Conservation (phyloP, 2,329 filamentous ascomycete genomes). For the Bipolaris cookei region DNA sequence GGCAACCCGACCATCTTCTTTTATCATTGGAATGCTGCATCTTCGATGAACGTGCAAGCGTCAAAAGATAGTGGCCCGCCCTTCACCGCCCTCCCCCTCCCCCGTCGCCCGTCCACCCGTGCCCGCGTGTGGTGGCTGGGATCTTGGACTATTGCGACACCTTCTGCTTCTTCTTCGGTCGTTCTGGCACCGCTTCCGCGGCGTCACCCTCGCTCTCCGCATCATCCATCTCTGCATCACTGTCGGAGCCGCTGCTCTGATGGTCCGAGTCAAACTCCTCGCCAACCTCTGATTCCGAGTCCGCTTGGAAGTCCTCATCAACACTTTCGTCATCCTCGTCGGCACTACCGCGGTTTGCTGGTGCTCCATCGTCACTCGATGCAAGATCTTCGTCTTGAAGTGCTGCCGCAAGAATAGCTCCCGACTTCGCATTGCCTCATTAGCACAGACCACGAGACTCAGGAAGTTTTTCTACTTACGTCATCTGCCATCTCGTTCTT, state of each 20-base stretch:
- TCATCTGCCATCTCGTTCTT: slow-evolving; percentile 99
- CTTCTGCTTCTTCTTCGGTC: slow-evolving; percentile 71
- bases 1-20: slow-evolving; percentile 26
- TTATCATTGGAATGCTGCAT: slow-evolving; percentile 25
- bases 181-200: slow-evolving; percentile 59
- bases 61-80: slow-evolving; percentile 23
- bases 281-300: slow-evolving; percentile 92
- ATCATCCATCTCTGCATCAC: slow-evolving; percentile 69
- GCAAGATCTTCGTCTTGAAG: slow-evolving; percentile 83
- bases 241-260: slow-evolving; percentile 78
- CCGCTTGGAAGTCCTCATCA: slow-evolving; percentile 93
- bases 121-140: slow-evolving; percentile 8
- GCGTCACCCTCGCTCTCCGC: slow-evolving; percentile 58
- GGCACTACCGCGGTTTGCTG: slow-evolving; percentile 82
- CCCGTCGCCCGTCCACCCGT: slow-evolving; percentile 15
- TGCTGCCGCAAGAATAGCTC: slow-evolving; percentile 74
- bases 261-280: slow-evolving; percentile 95
- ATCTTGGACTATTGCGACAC: slow-evolving; percentile 43
- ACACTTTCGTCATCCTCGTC: slow-evolving; percentile 96
- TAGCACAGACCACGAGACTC: slow-evolving; percentile 23
- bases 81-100: slow-evolving; percentile 27
- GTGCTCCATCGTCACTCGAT: slow-evolving; percentile 76
- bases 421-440: slow-evolving; percentile 51
- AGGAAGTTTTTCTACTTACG: slow-evolving; percentile 59
- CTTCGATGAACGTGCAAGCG: slow-evolving; percentile 29